Percentiles rank a stretch among this genome's conserved stretches.
These are phyloP conservation scores for Neopestalotiopsis sp. DNA, from an alignment of 2,329 filamentous ascomycete species.

Conservation along the genomic window DNA sequence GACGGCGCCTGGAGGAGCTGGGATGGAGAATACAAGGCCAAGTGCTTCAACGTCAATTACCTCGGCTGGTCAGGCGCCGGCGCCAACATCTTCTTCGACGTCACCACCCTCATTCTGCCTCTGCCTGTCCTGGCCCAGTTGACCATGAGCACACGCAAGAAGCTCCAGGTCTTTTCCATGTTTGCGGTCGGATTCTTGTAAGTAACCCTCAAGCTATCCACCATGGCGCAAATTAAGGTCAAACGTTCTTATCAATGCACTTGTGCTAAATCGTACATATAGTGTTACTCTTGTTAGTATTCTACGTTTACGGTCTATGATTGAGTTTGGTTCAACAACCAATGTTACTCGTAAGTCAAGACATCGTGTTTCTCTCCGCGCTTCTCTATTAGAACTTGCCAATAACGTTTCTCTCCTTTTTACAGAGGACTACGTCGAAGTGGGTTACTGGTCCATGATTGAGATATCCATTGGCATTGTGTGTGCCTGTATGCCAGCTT, in stretches of 20 bases:
- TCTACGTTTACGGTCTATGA: constrained; percentile 24
- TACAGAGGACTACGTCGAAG: constrained; percentile 20
- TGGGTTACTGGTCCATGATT: constrained; percentile 27
- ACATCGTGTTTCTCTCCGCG: not conserved
- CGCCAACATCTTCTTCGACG: constrained; percentile 26
- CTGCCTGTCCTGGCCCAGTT: constrained; percentile 24
- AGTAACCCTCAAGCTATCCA: not conserved
- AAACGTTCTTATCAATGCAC: too few relatives aligned
- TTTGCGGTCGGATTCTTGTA: constrained; percentile 28
- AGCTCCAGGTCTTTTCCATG: constrained; percentile 26
- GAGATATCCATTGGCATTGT: constrained; percentile 27
- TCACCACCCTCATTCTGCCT: constrained; percentile 25
- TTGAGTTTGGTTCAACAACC: constrained; percentile 15
- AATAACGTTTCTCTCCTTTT: not conserved
- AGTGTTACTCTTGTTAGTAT: constrained; percentile 28
- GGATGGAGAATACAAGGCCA: constrained; percentile 25
- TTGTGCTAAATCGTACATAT: not conserved
- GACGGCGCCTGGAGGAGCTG: constrained; percentile 26
- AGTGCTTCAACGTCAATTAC: constrained; percentile 26
- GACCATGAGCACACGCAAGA: constrained; percentile 25
- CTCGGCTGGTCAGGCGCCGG: constrained; percentile 26
- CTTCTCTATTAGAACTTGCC: not conserved
- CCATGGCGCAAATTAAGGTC: not conserved
- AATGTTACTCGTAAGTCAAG: constrained; percentile 15
- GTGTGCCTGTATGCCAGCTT: constrained; percentile 29